Evolutionary conservation across 106 monocot species (phyloP), one percentile per base, ranked within the genome.

Genomic region (Apostasia ramifera): DNA sequence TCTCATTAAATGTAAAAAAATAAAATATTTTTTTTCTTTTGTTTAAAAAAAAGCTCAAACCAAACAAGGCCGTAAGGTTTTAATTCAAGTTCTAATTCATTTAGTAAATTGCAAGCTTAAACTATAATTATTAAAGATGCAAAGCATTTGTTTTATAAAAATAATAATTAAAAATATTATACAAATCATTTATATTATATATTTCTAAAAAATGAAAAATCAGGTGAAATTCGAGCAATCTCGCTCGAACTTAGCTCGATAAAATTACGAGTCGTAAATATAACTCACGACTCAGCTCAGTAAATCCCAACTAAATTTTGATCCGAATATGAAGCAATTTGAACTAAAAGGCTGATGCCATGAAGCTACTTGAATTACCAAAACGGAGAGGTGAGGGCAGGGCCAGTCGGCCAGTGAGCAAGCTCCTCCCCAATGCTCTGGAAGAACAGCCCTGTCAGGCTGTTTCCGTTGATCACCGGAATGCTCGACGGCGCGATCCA

Each of bases 401-500:
- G 95, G 60, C 92, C 92, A 5, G 92, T 84, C 1, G 95, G 95
- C 74, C 81, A 92, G 82, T 95, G 95, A 61, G 95, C 77, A 3
- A 95, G 86, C 86, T 95, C 95, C 0, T 71, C 69, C 13, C 91
- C 88, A 45, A 95, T 95, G 84, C 95, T 95, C 14, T 85, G 74
- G 66, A 95, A 91, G 88, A 95, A 95, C 55, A 95, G 91, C 37
- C 95, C 91, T 0, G 86, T 86, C 48, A 95, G 61, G 80, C 95
- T 95, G 73, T 91, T 82, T 57, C 95, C 95, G 53, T 84, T 74
- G 76, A 95, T 95, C 60, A 40, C 81, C 43, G 95, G 95, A 56
- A 95, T 73, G 81, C 95, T 91, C 10, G 95, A 95, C 14, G 95
- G 95, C 7, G 78, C 95, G 11, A 95, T 47, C 95, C 95, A 95